Base-by-base conservation (phyloP, 1,284 basidiomycete genomes). In the Puccinia novopanici region DNA sequence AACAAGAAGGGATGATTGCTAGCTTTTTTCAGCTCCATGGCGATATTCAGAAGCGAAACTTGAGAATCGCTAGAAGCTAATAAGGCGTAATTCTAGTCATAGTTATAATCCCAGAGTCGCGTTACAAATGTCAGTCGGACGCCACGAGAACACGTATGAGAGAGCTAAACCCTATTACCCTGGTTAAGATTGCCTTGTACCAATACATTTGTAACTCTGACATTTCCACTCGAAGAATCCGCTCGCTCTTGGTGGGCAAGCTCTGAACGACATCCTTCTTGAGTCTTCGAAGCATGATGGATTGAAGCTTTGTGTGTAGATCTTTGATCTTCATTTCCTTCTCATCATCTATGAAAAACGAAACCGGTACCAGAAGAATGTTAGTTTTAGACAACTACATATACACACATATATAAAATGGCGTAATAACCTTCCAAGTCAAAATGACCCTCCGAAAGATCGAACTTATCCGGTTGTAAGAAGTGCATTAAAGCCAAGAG, bases 111-210 rank as follows among this genome's bases (percentile, higher is more conserved):
- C 5, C n/a, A 73, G 34, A 34, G 40, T 13, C 37, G 55, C 61
- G 50, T 27, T n/a, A n/a, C n/a, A 75, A n/a, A 17, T 40, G 27
- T 48, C 42, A 48, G 63, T 30, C 63, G 48, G 6, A 48, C 12
- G 63, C n/a, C 12, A 67, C 27, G n/a, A 86, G 88, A 79, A 81
- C 91, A 92, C 93, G 76, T 97, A 34, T 94, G 30, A 37, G 37
- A 24, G 45, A 8, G n/a, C 27, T 34, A 19, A 75, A 45, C 2
- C 34, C 3, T 40, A 0, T 40, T 81, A 92, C 93, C 90, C 93
- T 95, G 40, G 96, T 97, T 83, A 99, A 88, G 84, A 99, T 99
- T 85, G 98, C 98, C 89, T 98, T 98, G 89, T 99, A 99, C 87
- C 96, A 98, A 86, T 95, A 93, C 27, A 95, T 98, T 87, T 99